These are phyloP conservation scores for Arthrobotrys musiformis DNA, from an alignment of 2,329 filamentous ascomycete genomes.

Conservation along the genomic window DNA sequence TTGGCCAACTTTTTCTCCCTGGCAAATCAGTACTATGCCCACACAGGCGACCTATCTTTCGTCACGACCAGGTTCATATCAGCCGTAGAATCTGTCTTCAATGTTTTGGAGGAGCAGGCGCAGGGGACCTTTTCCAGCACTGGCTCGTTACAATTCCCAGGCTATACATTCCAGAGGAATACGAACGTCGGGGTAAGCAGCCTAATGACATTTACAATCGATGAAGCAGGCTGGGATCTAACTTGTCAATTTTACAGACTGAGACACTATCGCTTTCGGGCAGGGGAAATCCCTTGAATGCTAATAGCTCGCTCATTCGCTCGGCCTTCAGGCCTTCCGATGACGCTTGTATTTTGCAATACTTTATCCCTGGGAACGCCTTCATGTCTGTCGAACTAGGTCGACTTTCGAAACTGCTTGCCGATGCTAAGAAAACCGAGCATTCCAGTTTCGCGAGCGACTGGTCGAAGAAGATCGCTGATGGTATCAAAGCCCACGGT, in stretches of 20 bases:
- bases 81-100: slow-evolving; percentile 79
- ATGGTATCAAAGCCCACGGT: slow-evolving; percentile 85
- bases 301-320: slow-evolving; percentile 83
- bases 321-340: slow-evolving; percentile 95
- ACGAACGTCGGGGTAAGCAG: slow-evolving; percentile 73
- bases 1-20: slow-evolving; percentile 89
- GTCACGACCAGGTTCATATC: slow-evolving; percentile 80
- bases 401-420: slow-evolving; percentile 77
- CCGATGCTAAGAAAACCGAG: slow-evolving; percentile 56
- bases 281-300: slow-evolving; percentile 89
- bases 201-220: neutral
- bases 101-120: slow-evolving; percentile 81
- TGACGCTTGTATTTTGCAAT: slow-evolving; percentile 92
- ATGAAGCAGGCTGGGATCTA: neutral
- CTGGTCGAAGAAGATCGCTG: slow-evolving; percentile 74
- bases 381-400: slow-evolving; percentile 93
- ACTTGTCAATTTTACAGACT: slow-evolving; percentile 65
- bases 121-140: slow-evolving; percentile 79
- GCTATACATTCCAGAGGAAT: slow-evolving; percentile 84
- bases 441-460: slow-evolving; percentile 64
- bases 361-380: slow-evolving; percentile 93
- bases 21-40: slow-evolving; percentile 84
- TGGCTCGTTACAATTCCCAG: slow-evolving; percentile 71
- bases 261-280: slow-evolving; percentile 87
- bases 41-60: slow-evolving; percentile 81